Conservation (phyloP, 139 green algal genomes). For the Pseudopediastrum boryanum region DNA sequence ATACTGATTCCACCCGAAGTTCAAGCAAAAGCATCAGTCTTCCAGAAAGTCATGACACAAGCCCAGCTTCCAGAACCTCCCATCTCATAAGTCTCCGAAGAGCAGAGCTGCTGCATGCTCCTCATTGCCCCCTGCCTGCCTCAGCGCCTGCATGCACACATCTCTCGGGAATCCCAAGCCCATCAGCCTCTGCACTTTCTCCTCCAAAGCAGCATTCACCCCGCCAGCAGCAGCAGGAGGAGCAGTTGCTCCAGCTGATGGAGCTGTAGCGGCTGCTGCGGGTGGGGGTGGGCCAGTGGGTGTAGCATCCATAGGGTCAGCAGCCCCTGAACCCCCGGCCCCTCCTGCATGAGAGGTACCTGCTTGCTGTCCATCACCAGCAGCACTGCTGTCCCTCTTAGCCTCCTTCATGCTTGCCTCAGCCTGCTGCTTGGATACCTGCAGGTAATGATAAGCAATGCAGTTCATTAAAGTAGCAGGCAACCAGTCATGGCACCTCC, state of each 20-base stretch:
- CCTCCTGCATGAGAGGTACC: too few species aligned
- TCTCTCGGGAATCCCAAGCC: constrained; percentile 65
- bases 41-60: too few species aligned
- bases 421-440: constrained; percentile 35
- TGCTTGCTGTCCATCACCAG: not conserved
- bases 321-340: too few species aligned
- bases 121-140: constrained; percentile 62
- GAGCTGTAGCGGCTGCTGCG: not conserved
- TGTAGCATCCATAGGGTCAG: too few species aligned
- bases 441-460: not conserved
- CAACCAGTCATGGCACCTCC: not conserved
- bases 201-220: constrained; percentile 34
- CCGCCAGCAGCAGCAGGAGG: constrained; percentile 6
- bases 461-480: not conserved
- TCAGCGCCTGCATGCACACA: constrained; percentile 63
- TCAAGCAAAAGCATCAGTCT: too few species aligned
- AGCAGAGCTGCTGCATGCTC: constrained; percentile 77
- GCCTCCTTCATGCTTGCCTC: constrained; percentile 41
- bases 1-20: too few species aligned
- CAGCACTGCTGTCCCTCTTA: constrained; percentile 23
- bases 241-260: not conserved
- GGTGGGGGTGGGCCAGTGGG: too few species aligned
- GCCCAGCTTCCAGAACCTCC: too few species aligned
- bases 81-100: constrained; percentile 51
- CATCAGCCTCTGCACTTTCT: constrained; percentile 63